Base-by-base conservation (phyloP, 257 asterid species). In the Solanum peruvianum region DNA sequence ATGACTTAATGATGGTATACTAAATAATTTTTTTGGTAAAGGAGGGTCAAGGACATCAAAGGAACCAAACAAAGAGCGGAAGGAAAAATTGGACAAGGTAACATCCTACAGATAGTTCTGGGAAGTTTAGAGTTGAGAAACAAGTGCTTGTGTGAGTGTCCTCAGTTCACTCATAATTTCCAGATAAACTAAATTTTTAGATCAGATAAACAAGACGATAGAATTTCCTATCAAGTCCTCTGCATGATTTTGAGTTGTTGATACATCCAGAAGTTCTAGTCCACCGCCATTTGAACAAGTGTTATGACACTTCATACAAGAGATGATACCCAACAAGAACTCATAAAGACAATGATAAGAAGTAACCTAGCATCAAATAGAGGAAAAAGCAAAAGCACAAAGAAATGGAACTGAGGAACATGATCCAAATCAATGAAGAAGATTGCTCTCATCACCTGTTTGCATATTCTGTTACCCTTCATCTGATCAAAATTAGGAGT, bases 381-480 rank as follows among this genome's bases (percentile, higher is more conserved):
- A 78, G 25, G 27, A 45, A 78, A 27, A 37, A 35, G 75, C 82
- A 47, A 23, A 49, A 47, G 41, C 15, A 15, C 33, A 2, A 15
- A 62, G 27, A 27, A 80, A 47, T 31, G 18, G 67, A 80, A 45
- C 15, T 80, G 29, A 82, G 44, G 52, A 25, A 85, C 87, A 67
- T 42, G 73, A n/a, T 77, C 27, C 37, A 85, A 47, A 44, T 80
- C 84, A 70, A 71, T 44, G 88, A 67, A 37, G 47, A 41, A 70
- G 44, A 52, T 83, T 84, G 52, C 21, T 70, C 67, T 45, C 56
- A 47, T 35, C 91, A 97, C 99, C 98, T 97, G 98, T 88, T 94
- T 97, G 93, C 99, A 97, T 85, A 97, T 97, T 87, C 84, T 91
- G 89, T 94, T 97, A 78, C 92, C 97, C 92, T 88, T 91, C 99